These are phyloP conservation scores for Myrica gale DNA, from an alignment of 306 rosid species.

Conservation along the genomic window DNA sequence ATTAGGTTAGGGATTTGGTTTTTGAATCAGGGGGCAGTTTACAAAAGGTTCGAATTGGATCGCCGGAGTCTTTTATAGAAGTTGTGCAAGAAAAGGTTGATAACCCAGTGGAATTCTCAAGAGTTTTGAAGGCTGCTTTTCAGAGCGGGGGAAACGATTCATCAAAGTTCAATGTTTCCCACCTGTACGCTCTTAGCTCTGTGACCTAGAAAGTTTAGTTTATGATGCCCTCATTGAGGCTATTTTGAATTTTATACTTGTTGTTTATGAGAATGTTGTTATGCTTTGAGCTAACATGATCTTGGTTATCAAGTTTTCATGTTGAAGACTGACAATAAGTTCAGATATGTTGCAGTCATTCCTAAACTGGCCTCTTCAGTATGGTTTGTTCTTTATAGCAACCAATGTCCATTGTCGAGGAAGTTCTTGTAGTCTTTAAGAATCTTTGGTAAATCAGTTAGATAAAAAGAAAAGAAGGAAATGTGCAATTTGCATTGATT, in stretches of 20 bases:
- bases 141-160: conserved; percentile 61
- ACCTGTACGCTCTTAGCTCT: conserved; percentile 68
- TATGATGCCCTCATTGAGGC: conserved; percentile 10
- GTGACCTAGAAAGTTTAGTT: conserved; percentile 20
- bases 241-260: conserved; percentile 23
- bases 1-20: conserved; percentile 77
- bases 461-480: background rate
- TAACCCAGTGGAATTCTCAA: conserved; percentile 80
- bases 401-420: background rate
- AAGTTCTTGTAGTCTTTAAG: background rate
- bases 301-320: background rate
- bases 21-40: conserved; percentile 52
- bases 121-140: conserved; percentile 66
- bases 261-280: conserved; percentile 15
- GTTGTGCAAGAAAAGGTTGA: conserved; percentile 80
- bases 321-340: background rate
- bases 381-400: background rate
- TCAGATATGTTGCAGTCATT: conserved; percentile 1
- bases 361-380: background rate
- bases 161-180: conserved; percentile 74
- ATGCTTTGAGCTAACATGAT: conserved; percentile 13
- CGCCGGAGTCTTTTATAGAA: conserved; percentile 59
- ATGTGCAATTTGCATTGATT: background rate
- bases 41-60: conserved; percentile 61
- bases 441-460: background rate